Evolutionary conservation across 2,329 filamentous ascomycete species (phyloP).

Genomic region (Aureobasidium sp.): DNA sequence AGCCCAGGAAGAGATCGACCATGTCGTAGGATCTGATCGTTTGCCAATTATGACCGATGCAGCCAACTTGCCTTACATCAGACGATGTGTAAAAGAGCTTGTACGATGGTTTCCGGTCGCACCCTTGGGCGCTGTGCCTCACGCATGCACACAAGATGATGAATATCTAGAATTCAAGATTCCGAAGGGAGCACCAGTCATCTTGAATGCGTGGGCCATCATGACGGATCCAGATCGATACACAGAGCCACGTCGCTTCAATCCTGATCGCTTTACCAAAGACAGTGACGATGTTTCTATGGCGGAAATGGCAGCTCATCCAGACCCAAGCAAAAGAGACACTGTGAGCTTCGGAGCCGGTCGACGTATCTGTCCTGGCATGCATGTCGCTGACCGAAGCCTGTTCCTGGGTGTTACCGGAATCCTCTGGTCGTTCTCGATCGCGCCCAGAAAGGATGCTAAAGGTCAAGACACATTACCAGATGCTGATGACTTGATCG

Average conservation of each 20-base stretch:
- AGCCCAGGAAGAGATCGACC: conserved; percentile 22
- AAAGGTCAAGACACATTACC: conserved; percentile 31
- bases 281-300: conserved; percentile 20
- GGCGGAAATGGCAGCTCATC: conserved; percentile 28
- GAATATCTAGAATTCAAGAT: conserved; percentile 29
- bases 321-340: conserved; percentile 40
- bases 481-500: conserved; percentile 28
- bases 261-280: conserved; percentile 27
- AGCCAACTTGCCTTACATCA: conserved; percentile 27
- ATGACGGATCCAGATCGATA: conserved; percentile 34
- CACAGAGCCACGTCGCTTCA: conserved; percentile 32
- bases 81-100: conserved; percentile 30
- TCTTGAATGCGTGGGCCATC: conserved; percentile 35
- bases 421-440: conserved; percentile 41
- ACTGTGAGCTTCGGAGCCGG: conserved; percentile 51
- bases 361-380: conserved; percentile 51
- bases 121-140: conserved; percentile 29
- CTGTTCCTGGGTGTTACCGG: conserved; percentile 43
- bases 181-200: conserved; percentile 31
- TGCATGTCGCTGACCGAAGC: conserved; percentile 46
- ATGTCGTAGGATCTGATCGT: conserved; percentile 21
- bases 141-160: conserved; percentile 30
- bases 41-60: conserved; percentile 27
- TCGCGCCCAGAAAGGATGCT: conserved; percentile 21
- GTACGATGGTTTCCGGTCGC: conserved; percentile 30